Evolutionary conservation across 1,284 basidiomycete species (phyloP).

Genomic region (Trametes hirsuta): DNA sequence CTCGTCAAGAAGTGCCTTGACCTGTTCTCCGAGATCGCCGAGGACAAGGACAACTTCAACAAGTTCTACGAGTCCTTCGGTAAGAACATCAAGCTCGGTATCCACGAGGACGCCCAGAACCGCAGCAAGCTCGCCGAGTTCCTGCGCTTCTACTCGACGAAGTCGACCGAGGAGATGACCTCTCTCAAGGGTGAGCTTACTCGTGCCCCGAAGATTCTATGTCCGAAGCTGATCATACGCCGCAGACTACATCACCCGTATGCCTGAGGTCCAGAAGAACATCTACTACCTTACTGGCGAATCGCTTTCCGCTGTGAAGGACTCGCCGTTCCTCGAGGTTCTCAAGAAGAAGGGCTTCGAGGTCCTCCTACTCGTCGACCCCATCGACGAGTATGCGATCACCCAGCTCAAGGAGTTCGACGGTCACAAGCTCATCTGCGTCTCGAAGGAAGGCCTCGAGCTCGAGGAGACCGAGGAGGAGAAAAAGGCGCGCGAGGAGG

Average conservation of each 20-base stretch:
- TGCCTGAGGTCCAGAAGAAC: constrained; percentile 99
- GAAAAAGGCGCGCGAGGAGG: constrained; percentile 91
- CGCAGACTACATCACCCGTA: constrained; percentile 97
- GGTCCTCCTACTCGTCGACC: constrained; percentile 96
- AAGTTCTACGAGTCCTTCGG: constrained; percentile 98
- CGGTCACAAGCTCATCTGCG: constrained; percentile 96
- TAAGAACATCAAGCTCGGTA: constrained; percentile 99
- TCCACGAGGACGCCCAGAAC: constrained; percentile 99
- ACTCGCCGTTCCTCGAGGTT: constrained; percentile 99
- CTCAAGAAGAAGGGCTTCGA: constrained; percentile 99
- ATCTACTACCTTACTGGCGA: constrained; percentile 99
- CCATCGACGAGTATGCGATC: constrained; percentile 97
- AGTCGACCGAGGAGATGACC: constrained; percentile 89
- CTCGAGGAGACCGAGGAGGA: constrained; percentile 99
- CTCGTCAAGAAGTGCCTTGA: constrained; percentile 99
- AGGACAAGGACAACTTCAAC: constrained; percentile 99
- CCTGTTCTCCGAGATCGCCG: constrained; percentile 93
- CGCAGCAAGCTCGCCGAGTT: constrained; percentile 99
- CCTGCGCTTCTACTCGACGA: constrained; percentile 99
- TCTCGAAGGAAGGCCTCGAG: constrained; percentile 99
- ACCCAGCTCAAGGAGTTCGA: constrained; percentile 99
- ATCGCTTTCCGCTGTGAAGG: constrained; percentile 87
- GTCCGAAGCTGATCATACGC: constrained; percentile 7
- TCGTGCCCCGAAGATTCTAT: not conserved
- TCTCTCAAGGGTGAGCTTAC: constrained; percentile 84